These are phyloP conservation scores for Filobasidium uniguttulatum DNA, from an alignment of 1,284 basidiomycete species.

Conservation along the genomic window DNA sequence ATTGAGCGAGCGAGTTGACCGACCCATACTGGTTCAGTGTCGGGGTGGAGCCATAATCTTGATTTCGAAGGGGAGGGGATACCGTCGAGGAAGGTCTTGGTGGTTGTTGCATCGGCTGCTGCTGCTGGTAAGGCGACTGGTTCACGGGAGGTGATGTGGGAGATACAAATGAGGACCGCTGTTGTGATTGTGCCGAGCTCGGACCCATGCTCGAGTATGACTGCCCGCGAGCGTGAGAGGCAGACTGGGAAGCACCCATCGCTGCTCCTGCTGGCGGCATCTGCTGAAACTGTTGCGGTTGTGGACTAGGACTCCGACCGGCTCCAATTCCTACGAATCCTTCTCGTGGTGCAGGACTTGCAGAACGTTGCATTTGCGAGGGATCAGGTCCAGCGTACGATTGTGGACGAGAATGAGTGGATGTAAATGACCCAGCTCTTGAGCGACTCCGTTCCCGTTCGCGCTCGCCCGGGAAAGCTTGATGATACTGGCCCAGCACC, in stretches of 20 bases:
- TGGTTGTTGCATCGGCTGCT: conserved; percentile 10
- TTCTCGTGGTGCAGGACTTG: conserved; percentile 41
- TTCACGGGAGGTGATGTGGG: too few species aligned
- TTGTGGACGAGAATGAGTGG: conserved; percentile 17
- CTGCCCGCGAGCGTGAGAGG: conserved; percentile 6
- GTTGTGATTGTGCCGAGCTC: too few species aligned
- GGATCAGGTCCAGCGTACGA: conserved; percentile 11
- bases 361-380: conserved; percentile 22
- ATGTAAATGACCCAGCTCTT: conserved; percentile 33
- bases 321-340: conserved; percentile 69
- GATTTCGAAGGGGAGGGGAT: neutral
- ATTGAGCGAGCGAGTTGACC: neutral
- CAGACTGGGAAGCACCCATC: conserved; percentile 6
- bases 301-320: conserved; percentile 48
- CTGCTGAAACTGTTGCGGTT: conserved; percentile 33
- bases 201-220: conserved; percentile 1
- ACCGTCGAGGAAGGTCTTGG: too few species aligned
- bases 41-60: neutral
- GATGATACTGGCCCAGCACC: conserved; percentile 64
- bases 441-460: conserved; percentile 33
- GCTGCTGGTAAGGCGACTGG: too few species aligned
- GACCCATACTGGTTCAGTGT: neutral
- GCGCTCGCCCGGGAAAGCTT: conserved; percentile 80
- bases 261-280: conserved; percentile 11
- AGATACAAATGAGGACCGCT: too few species aligned